Evolutionary conservation across 2,329 filamentous ascomycete genomes (phyloP).

Genomic region (Davidsoniella australis): DNA sequence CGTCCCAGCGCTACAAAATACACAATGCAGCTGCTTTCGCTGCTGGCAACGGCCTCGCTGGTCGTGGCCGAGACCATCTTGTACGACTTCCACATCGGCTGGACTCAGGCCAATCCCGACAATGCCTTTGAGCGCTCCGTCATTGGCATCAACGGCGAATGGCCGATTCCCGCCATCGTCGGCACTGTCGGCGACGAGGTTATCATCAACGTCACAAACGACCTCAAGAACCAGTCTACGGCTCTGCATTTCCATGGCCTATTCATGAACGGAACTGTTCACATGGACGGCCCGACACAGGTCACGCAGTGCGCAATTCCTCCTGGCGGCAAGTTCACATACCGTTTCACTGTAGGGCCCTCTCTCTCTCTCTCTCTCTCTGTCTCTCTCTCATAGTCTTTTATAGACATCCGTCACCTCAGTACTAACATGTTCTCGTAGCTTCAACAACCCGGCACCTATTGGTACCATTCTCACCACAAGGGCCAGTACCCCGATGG

Average conservation of each 20-base stretch:
- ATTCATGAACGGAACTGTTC: slow-evolving; percentile 46
- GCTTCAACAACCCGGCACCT: slow-evolving; percentile 48
- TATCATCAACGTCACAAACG: slow-evolving; percentile 40
- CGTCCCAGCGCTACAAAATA: background rate
- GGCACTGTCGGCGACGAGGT: slow-evolving; percentile 45
- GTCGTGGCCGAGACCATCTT: slow-evolving; percentile 30
- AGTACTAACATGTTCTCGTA: background rate
- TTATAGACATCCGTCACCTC: background rate
- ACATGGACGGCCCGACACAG: slow-evolving; percentile 54
- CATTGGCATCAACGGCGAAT: slow-evolving; percentile 62
- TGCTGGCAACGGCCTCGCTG: slow-evolving; percentile 13
- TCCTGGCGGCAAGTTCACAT: slow-evolving; percentile 47
- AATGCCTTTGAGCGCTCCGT: slow-evolving; percentile 44
- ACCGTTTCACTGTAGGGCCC: slow-evolving; percentile 44
- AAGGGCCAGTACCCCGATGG: slow-evolving; percentile 55
- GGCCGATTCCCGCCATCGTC: slow-evolving; percentile 53
- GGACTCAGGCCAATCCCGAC: slow-evolving; percentile 59
- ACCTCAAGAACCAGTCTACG: slow-evolving; percentile 43
- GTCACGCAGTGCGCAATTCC: slow-evolving; percentile 52
- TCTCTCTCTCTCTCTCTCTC: too few species aligned
- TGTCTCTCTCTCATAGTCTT: too few species aligned
- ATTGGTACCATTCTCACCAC: slow-evolving; percentile 63
- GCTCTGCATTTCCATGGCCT: slow-evolving; percentile 56
- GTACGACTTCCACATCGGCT: slow-evolving; percentile 52
- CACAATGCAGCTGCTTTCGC: background rate